A percentile compares a stretch with the other conserved stretches of the same genome.
Evolutionary conservation across 441 rosid genomes (phyloP).

Genomic region (Populus trichocarpa): DNA sequence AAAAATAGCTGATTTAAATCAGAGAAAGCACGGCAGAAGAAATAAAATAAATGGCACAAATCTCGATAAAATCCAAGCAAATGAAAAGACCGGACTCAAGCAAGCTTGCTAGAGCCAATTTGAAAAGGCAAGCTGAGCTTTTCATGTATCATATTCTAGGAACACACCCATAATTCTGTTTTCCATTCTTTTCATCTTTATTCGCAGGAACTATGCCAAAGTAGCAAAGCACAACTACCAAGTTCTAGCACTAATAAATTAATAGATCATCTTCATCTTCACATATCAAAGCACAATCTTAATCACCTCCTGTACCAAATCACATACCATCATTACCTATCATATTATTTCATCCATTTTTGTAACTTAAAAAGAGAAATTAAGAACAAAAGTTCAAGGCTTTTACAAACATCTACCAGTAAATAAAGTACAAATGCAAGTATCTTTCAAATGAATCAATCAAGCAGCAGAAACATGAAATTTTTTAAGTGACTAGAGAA

Average conservation of each 20-base stretch:
- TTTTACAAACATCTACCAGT: neutral
- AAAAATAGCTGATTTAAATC: neutral
- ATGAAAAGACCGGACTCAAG: neutral
- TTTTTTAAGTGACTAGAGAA: neutral
- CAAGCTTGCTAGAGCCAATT: neutral
- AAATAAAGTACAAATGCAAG: neutral
- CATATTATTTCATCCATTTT: neutral
- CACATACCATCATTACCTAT: neutral
- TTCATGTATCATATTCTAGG: neutral
- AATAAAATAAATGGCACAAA: neutral
- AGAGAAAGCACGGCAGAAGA: neutral
- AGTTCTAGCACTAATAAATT: neutral
- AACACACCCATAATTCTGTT: neutral
- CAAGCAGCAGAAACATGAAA: neutral
- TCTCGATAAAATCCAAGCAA: neutral
- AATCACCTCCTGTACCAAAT: neutral
- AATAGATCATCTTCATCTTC: neutral
- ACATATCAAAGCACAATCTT: neutral
- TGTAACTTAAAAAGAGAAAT: neutral
- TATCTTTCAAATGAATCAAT: neutral
- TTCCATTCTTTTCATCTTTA: neutral
- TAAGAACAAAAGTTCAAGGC: neutral
- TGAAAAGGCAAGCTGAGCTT: neutral
- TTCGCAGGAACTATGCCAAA: neutral
- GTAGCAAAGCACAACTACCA: neutral